Base-by-base conservation (phyloP, 345 rosid genomes). In the Draba incana region DNA sequence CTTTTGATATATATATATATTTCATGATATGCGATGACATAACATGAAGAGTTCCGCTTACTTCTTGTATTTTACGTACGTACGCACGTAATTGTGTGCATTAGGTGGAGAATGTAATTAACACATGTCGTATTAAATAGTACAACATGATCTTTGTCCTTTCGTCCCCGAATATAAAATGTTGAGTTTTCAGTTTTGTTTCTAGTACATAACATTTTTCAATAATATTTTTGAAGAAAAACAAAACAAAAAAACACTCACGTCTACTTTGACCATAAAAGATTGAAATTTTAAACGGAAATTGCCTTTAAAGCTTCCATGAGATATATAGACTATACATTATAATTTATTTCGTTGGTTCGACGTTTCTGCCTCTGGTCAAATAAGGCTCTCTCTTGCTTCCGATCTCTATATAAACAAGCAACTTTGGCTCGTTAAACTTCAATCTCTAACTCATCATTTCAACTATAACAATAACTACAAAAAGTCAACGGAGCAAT, bases 201-300 rank as follows among this genome's bases (percentile, higher is more conserved):
- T 68, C 20, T 56, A 56, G 54, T 50, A 51, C 39, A 64, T 51
- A 16, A 46, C 4, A 49, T 38, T 14, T 45, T 44, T 25, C 43
- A 10, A 61, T 6, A 43, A 27, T 25, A 28, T 39, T 30, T 61
- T 15, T 31, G 47, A 31, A n/a, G 7, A 20, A 11, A 30, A 46
- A 27, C 4, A 48, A 20, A 33, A 25, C 20, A 11, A 30, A 46
- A 38, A 5, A 48, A 20, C 24, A 25, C 20, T 62, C 47, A 14
- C 43, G 38, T 56, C 51, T 72, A 43, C 28, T 64, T 64, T 74
- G 78, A 74, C 72, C 57, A 51, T 57, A 52, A 59, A 51, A 43
- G 42, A 35, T 33, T 66, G 62, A 52, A 66, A 31, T 39, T 28
- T 44, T 37, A 41, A 20, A 42, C 28, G 46, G 50, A 46, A 51